Evolutionary conservation across 2,329 filamentous ascomycete genomes (phyloP), one percentile per base, ranked within the genome.

Genomic region (Pyrenophora seminiperda): DNA sequence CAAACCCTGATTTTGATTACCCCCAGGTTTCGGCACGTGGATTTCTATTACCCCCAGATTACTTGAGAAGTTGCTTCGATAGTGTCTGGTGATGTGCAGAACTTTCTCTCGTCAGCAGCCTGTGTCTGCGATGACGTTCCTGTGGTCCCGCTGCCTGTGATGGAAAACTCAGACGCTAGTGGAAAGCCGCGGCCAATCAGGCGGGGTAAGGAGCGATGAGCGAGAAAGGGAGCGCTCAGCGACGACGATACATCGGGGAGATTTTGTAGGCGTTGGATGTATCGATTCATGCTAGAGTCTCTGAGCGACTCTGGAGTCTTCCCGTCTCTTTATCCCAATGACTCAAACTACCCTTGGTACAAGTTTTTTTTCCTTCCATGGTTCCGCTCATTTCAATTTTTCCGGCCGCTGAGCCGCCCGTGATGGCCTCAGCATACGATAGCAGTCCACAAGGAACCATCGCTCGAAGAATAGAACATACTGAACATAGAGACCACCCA

Each of bases 401-500:
- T 27, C 15, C 6, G 22, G 7, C 22, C 24, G 20, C 15, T 42
- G 13, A 32, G 15, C 18, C 36, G 37, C 19, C 19, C 20, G 43
- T 10, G 39, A 49, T 2, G 65, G 62, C 14, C 62, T 61, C 6
- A 73, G 50, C 68, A 72, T 69, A 2, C 59, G 56, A 52, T 71
- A 73, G 40, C 71, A 72, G 18, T 71, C 63, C 1, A 63, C 20
- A 45, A 74, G 40, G 37, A 71, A 73, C 5, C 51, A 48, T 11
- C 65, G 61, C 52, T 74, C 72, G 22, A 65, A 67, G 20, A 63
- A 63, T 2, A 72, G 46, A 17, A 79, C 61, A 19, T 69, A 60
- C 5, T 67, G 32, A 3, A 61, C 72, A 50, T 76, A 75, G 0
- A 64, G 38, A 1, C 56, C 71, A n/a, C 67, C 73, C 30, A 77